Conservation (phyloP, 2,329 filamentous ascomycete species). For the Ophiostoma quercus region DNA sequence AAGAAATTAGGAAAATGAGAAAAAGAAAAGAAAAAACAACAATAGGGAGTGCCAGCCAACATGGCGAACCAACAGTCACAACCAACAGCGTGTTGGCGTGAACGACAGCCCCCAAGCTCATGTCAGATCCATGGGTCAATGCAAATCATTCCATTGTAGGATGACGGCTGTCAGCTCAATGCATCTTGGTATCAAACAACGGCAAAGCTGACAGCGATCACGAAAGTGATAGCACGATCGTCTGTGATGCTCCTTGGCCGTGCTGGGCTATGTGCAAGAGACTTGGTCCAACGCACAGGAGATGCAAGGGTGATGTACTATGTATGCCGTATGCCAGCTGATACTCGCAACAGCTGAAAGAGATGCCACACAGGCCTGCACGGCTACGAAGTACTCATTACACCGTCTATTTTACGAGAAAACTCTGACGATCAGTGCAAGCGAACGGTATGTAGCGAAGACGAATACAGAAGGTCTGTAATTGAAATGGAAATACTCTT, state of each 20-base stretch:
- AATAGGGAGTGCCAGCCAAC: neutral
- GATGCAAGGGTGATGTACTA: neutral
- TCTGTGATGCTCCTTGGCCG: neutral
- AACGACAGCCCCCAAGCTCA: neutral
- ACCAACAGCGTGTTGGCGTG: neutral
- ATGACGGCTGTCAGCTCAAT: neutral
- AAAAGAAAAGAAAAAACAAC: too few species aligned
- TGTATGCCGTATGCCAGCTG: neutral
- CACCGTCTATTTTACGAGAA: neutral
- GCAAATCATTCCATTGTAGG: neutral
- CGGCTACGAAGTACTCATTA: too few species aligned
- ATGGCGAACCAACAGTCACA: neutral
- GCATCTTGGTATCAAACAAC: neutral
- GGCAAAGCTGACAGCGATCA: neutral
- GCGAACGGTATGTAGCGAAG: neutral
- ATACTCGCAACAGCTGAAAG: neutral
- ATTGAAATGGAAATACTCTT: neutral
- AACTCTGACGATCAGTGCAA: constrained; percentile 9
- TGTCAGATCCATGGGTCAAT: neutral
- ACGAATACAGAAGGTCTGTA: neutral
- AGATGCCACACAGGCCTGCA: neutral
- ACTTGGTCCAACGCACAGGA: neutral
- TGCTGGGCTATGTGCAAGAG: too few species aligned
- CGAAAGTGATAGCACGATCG: neutral
- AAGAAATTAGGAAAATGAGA: neutral